phyloP scores from a whole-genome alignment of 2,329 filamentous ascomycete species.

The Colletotrichum melonis region DNA sequence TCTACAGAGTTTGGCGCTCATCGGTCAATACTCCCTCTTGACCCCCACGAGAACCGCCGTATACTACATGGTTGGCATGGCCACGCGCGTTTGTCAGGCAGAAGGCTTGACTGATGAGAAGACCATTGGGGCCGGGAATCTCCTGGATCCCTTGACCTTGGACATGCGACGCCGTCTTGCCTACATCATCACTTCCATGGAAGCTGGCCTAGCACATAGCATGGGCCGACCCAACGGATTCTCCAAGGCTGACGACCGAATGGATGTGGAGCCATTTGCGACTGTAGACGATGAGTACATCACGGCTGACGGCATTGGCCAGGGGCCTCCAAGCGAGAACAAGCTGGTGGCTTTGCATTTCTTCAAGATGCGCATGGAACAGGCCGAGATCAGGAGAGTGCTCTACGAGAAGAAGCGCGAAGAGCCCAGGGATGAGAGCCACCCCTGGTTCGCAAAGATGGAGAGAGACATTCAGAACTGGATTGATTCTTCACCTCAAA shows the following conservation, averaged over 20 bases:
- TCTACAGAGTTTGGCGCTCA: slow-evolving; percentile 87
- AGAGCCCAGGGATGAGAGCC: slow-evolving; percentile 80
- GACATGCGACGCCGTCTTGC: slow-evolving; percentile 91
- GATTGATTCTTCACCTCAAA: slow-evolving; percentile 80
- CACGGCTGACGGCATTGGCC: slow-evolving; percentile 77
- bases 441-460: slow-evolving; percentile 90
- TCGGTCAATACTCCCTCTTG: slow-evolving; percentile 90
- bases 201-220: slow-evolving; percentile 86
- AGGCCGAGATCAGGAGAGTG: slow-evolving; percentile 87
- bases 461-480: slow-evolving; percentile 82
- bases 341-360: slow-evolving; percentile 94
- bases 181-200: slow-evolving; percentile 91
- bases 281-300: slow-evolving; percentile 87
- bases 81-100: slow-evolving; percentile 88
- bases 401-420: slow-evolving; percentile 87
- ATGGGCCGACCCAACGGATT: slow-evolving; percentile 90
- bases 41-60: slow-evolving; percentile 93
- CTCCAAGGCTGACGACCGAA: slow-evolving; percentile 82
- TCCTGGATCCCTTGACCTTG: slow-evolving; percentile 78
- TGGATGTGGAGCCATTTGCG: slow-evolving; percentile 89
- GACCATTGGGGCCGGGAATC: slow-evolving; percentile 76
- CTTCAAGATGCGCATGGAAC: slow-evolving; percentile 88
- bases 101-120: slow-evolving; percentile 89
- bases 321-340: slow-evolving; percentile 79
- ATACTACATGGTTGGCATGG: slow-evolving; percentile 92